A percentile compares a stretch with the other conserved stretches of the same genome.
Evolutionary conservation across 1,139 yeast species (phyloP).

Genomic region (Debaryomyces sp.): DNA sequence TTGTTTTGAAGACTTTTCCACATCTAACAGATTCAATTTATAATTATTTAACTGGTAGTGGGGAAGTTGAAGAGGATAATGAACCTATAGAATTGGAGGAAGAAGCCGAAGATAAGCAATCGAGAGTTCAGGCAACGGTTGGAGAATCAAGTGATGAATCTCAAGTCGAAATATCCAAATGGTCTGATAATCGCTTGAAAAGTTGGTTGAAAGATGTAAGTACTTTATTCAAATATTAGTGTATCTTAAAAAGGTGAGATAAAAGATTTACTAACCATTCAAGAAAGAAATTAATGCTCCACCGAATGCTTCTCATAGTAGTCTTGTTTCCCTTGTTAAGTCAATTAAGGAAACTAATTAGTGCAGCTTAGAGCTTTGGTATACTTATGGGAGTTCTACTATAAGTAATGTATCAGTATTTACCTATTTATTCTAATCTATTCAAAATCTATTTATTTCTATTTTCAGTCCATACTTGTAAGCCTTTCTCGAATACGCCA

Average conservation of each 20-base stretch:
- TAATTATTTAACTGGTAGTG: constrained; percentile 25
- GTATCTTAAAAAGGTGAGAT: background rate
- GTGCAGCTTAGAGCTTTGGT: constrained; percentile 5
- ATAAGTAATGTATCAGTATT: background rate
- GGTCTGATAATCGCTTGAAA: constrained; percentile 45
- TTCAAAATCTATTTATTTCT: constrained; percentile 4
- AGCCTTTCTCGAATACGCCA: constrained; percentile 45
- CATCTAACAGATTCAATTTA: constrained; percentile 40
- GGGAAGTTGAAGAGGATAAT: constrained; percentile 19
- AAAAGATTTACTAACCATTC: constrained; percentile 31
- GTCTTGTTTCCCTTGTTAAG: constrained; percentile 52
- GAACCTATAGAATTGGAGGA: constrained; percentile 27
- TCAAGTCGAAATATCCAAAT: constrained; percentile 33
- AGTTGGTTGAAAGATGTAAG: constrained; percentile 37
- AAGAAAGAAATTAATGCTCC: constrained; percentile 53
- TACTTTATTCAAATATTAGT: constrained; percentile 13
- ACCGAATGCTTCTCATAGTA: constrained; percentile 47
- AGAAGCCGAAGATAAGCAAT: constrained; percentile 8
- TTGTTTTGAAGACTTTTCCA: constrained; percentile 55
- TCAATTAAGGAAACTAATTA: constrained; percentile 36
- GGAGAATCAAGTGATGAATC: background rate
- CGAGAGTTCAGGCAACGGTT: background rate
- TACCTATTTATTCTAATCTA: background rate
- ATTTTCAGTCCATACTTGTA: constrained; percentile 37
- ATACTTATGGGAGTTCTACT: background rate